Base-by-base conservation (phyloP, 108 stramenopile genomes). In the Nitzschia inconspicua region DNA sequence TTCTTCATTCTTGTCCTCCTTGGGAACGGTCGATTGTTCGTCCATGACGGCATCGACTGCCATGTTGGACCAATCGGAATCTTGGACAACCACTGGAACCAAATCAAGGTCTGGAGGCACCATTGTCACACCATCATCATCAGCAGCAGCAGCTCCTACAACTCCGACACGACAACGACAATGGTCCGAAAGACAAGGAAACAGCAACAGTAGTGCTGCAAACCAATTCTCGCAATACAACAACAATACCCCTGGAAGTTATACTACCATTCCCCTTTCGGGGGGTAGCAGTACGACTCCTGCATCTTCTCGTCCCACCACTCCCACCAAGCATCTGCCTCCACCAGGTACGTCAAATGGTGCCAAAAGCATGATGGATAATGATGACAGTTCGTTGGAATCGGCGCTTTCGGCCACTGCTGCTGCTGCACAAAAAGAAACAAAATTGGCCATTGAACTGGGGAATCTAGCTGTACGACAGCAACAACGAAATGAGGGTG, bases 51-150 rank as follows among this genome's bases (percentile, higher is more conserved):
- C 40, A 3, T 26, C 57, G 9, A 58, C 57, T 8, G 57, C 57
- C 16, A 27, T 43, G 27, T 18, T 58, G 25, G 41, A 43, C 2
- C 6, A 46, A 1, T 61, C 60, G 32, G 47, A 46, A 3, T 61
- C 60, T 26, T 64, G 63, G 63, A 43, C 63, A 18, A 64, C 39
- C 16, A 53, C 30, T 37, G 63, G 53, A 18, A 61, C 60, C n/a
- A n/a, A n/a, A n/a, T n/a, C n/a, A n/a, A n/a, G n/a, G n/a, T n/a
- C n/a, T n/a, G n/a, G n/a, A n/a, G n/a, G n/a, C n/a, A n/a, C n/a
- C n/a, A n/a, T n/a, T n/a, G n/a, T n/a, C n/a, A n/a, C n/a, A n/a
- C n/a, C n/a, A n/a, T n/a, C n/a, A n/a, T n/a, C n/a, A n/a, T 35
- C 13, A 39, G 10, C 37, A 39, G 13, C 37, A 39, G 37, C 37